Conservation (phyloP, 345 rosid species). For the Carallia pectinifolia region DNA sequence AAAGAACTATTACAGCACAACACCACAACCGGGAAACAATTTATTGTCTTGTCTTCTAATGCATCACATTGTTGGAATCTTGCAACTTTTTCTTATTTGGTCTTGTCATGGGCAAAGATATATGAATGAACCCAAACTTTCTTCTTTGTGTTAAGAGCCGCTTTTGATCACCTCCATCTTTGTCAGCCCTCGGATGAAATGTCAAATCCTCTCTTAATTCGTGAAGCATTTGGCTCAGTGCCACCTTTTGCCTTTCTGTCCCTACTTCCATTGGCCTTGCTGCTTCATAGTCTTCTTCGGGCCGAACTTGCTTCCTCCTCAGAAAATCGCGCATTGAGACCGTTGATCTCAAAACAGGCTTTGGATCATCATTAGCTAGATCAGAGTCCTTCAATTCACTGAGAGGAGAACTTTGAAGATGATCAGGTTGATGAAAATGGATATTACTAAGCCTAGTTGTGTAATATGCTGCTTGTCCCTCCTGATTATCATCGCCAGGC, state of each 20-base stretch:
- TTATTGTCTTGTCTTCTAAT: not conserved
- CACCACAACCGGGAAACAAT: not conserved
- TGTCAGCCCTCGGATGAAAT: slow-evolving; percentile 45
- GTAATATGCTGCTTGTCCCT: slow-evolving; percentile 31
- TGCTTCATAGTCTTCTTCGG: slow-evolving; percentile 47
- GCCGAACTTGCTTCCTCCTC: slow-evolving; percentile 63
- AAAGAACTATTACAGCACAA: not conserved
- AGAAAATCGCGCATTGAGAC: slow-evolving; percentile 95
- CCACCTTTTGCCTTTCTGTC: slow-evolving; percentile 56
- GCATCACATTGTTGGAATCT: slow-evolving; percentile 32
- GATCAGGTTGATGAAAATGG: slow-evolving; percentile 35
- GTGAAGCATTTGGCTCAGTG: slow-evolving; percentile 83
- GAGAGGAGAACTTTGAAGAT: slow-evolving; percentile 39
- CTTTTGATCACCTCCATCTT: slow-evolving; percentile 42
- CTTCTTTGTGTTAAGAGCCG: slow-evolving; percentile 60
- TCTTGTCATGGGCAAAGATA: slow-evolving; percentile 68
- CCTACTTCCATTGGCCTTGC: slow-evolving; percentile 40
- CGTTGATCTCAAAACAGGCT: slow-evolving; percentile 57
- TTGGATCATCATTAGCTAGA: slow-evolving; percentile 31
- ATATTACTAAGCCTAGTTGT: slow-evolving; percentile 31
- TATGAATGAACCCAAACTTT: slow-evolving; percentile 86
- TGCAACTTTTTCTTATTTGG: slow-evolving; percentile 64
- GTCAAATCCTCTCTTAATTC: slow-evolving; percentile 66
- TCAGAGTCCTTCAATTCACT: slow-evolving; percentile 33
- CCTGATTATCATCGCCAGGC: slow-evolving; percentile 44